Evolutionary conservation across 106 monocot genomes (phyloP), one percentile per base, ranked within the genome.

Genomic region (Phalaenopsis equestris): DNA sequence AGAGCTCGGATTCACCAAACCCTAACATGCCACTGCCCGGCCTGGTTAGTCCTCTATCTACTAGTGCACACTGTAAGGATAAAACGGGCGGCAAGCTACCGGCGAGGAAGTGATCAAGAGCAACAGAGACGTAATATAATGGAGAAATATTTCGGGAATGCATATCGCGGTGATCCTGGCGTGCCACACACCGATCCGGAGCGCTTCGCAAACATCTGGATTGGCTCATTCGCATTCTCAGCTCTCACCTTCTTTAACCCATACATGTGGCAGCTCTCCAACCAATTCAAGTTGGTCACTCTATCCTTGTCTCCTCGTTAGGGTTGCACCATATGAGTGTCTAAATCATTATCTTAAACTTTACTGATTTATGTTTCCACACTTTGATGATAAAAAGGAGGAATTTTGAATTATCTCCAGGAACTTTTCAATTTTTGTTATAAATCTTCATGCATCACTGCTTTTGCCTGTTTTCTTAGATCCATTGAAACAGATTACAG

Each of bases 141-240:
- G 92, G 92, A 89, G 80, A 87, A 87, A 72, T 87, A 86, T 78
- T 87, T 92, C 37, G 89, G 92, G 6, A 89, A 86, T 77, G 78
- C 89, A 1, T 92, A 89, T 76, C 79, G 87, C 4, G 92, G 92
- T 4, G 92, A 92, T 67, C 92, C 92, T 1, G 92, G 92, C 1
- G 86, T 92, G 18, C 92, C 92, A 12, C 92, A 92, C 82, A 55
- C 85, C 58, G 87, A 88, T 30, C 87, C 87, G 19, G 87, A 89
- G 23, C 70, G 87, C 57, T 92, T 89, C 82, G 70, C 75, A 36
- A 89, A 92, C 80, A 85, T 89, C 17, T 92, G 92, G 87, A 86
- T 92, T 72, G 92, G 92, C 5, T 81, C 89, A 48, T 85, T 86
- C 76, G 86, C 87, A 52, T 86, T 89, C 86, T 87, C 89, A 55